phyloP scores from a whole-genome alignment of 2,329 filamentous ascomycete species.

The Lasiodiplodia sp. region DNA sequence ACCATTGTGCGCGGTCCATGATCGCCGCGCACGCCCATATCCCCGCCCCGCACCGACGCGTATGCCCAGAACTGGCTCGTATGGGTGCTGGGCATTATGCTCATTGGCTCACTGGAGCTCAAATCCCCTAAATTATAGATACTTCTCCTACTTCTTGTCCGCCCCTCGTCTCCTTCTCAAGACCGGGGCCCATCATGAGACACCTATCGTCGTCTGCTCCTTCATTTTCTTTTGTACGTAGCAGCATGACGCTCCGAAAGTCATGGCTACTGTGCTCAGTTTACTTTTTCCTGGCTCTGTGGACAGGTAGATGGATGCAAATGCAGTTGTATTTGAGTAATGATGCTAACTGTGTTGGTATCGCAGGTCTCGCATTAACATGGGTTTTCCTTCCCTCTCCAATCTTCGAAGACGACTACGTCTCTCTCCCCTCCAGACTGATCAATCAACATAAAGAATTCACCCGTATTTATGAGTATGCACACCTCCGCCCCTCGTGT shows the following conservation, averaged over 20 bases:
- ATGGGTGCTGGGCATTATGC: slow-evolving; percentile 5
- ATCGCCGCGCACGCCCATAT: slow-evolving; percentile 8
- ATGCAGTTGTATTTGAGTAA: no score
- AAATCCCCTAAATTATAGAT: neutral
- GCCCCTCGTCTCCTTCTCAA: neutral
- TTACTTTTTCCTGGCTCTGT: neutral
- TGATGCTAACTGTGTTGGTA: neutral
- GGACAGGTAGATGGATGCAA: neutral
- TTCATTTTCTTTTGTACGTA: neutral
- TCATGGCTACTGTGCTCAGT: neutral
- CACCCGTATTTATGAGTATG: slow-evolving; percentile 22
- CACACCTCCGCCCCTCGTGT: neutral
- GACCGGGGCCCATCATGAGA: neutral
- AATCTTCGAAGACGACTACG: slow-evolving; percentile 8
- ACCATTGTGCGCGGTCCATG: slow-evolving; percentile 4
- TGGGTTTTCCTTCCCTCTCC: slow-evolving; percentile 21
- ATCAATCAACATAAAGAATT: slow-evolving; percentile 9
- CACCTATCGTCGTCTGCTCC: neutral
- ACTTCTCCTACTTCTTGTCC: neutral
- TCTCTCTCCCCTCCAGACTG: slow-evolving; percentile 12
- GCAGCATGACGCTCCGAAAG: neutral
- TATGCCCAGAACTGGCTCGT: slow-evolving; percentile 4
- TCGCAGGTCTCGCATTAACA: neutral
- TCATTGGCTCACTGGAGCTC: slow-evolving; percentile 8
- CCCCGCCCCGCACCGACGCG: slow-evolving; percentile 8